Evolutionary conservation across 2,329 filamentous ascomycete species (phyloP), one percentile per base, ranked within the genome.

Genomic region (Fusarium neocosmosporiellum): DNA sequence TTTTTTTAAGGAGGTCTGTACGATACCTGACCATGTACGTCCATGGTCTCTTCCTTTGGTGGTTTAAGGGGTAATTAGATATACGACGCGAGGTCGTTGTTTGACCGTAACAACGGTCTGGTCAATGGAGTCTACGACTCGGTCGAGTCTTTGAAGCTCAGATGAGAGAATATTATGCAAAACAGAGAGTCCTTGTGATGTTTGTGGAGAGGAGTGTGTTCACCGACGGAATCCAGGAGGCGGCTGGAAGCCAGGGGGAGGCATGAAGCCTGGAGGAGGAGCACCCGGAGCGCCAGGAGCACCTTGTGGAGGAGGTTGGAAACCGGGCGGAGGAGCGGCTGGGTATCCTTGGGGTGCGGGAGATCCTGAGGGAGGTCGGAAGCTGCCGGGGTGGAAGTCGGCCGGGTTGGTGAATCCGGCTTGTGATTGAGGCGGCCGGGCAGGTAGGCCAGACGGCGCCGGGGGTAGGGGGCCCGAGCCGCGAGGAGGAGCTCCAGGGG

Each of bases 371-470:
- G 82, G 80, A 6, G 83, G 82, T 14, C 83, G 82, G 77, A 82
- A 83, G 69, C 77, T 76, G 31, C 83, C 84, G 0, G 85, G 85
- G 69, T 87, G 86, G 77, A 85, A 87, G 65, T 86, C 84, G 54
- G 84, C 85, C 7, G 85, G 84, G 66, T 86, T 86, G 54, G 81
- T 83, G 75, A 82, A 87, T 27, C 82, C 83, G 27, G 74, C 81
- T 34, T 86, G 85, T 59, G 83, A 83, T 54, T 85, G 85, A 0
- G 86, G 86, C 4, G 86, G 87, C 18, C 87, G 81, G 0, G 86
- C 85, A 0, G 87, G 87, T 5, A 89, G 80, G 1, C 87, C 87
- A 1, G 86, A 84, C 0, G 87, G 86, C 0, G 86, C 83, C 10
- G 86, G 84, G 0, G 86, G 86, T 3, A 88, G 83, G 58, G 81